phyloP scores from a whole-genome alignment of 768 basidiomycete genomes.

The Tricholoma furcatifolium region DNA sequence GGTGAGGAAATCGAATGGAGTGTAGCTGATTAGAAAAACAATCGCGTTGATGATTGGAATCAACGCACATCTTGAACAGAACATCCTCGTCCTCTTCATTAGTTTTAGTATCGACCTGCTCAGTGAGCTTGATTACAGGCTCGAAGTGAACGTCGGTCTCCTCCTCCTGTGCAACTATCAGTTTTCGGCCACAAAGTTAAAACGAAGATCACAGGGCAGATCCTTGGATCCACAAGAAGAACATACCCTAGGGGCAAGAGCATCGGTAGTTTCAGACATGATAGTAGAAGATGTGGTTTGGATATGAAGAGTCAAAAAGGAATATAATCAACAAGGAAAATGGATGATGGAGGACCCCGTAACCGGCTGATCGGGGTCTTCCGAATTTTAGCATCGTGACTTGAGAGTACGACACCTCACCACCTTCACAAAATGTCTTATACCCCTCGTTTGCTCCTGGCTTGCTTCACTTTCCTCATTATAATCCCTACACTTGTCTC shows the following conservation, averaged over 20 bases:
- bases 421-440: constrained; percentile 20
- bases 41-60: constrained; percentile 32
- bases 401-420: not conserved
- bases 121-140: constrained; percentile 94
- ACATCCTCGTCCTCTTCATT: constrained; percentile 92
- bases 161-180: constrained; percentile 51
- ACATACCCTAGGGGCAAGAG: constrained; percentile 73
- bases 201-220: constrained; percentile 11
- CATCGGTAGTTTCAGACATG: constrained; percentile 61
- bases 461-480: constrained; percentile 41
- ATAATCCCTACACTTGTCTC: constrained; percentile 40
- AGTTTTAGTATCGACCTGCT: constrained; percentile 94
- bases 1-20: constrained; percentile 18
- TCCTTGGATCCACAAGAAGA: constrained; percentile 8
- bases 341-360: constrained; percentile 16
- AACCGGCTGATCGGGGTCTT: constrained; percentile 19
- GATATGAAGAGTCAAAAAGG: constrained; percentile 19
- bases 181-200: constrained; percentile 10
- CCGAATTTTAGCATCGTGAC: not conserved
- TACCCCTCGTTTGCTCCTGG: constrained; percentile 36
- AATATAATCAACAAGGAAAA: constrained; percentile 12
- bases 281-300: constrained; percentile 27
- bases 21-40: constrained; percentile 28
- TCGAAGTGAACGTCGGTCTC: constrained; percentile 91
- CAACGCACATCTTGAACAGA: constrained; percentile 91